Conservation (phyloP, 257 asterid genomes). For the Solanum chilense region DNA sequence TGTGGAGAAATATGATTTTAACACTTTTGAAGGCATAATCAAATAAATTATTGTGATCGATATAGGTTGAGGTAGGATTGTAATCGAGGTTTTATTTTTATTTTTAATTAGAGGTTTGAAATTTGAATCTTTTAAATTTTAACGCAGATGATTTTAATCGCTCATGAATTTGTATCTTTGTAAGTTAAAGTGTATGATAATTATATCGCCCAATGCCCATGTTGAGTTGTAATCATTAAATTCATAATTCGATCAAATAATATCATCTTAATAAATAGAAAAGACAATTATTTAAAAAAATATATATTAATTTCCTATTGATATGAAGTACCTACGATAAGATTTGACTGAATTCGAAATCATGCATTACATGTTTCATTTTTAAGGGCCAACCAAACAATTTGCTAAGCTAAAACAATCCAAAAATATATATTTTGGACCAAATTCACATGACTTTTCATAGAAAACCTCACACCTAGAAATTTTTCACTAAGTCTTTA, state of each 20-base stretch:
- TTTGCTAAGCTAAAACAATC: neutral
- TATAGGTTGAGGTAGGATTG: accelerated
- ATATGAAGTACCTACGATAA: accelerated
- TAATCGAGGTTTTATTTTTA: no score
- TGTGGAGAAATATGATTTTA: neutral
- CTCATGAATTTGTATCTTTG: neutral
- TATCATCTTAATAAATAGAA: no score
- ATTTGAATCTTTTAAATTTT: no score
- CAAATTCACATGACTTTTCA: neutral
- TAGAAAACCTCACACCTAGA: neutral
- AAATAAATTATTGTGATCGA: neutral
- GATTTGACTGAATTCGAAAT: neutral
- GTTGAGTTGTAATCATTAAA: no score
- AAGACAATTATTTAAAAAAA: no score
- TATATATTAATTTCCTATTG: no score
- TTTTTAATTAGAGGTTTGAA: neutral
- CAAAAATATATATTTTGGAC: neutral
- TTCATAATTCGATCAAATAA: no score
- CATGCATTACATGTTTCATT: neutral
- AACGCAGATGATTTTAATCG: neutral
- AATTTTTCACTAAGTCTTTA: neutral
- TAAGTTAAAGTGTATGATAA: no score
- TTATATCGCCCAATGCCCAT: no score
- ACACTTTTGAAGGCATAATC: neutral
- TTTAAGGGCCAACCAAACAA: neutral